Evolutionary conservation across 208 protist species (phyloP).

Genomic region (Acanthamoeba royreba): DNA sequence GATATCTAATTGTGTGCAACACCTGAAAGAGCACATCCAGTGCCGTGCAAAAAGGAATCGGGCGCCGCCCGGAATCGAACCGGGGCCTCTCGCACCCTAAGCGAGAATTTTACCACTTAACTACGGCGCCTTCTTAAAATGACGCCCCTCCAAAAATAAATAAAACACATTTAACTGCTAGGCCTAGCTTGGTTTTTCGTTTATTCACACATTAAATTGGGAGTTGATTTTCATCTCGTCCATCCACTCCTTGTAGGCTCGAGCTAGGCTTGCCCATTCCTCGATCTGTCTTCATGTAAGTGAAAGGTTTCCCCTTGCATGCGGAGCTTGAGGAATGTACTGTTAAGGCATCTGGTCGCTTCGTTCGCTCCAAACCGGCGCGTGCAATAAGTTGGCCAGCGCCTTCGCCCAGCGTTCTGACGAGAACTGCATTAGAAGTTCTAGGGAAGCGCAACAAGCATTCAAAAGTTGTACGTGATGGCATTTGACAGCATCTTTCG

Average conservation of each 20-base stretch:
- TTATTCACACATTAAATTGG: not conserved
- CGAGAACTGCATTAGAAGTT: not conserved
- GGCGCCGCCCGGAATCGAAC: conserved; percentile 38
- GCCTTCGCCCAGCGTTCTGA: not conserved
- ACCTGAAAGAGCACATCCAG: no score
- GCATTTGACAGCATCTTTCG: conserved; percentile 26
- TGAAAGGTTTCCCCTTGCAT: not conserved
- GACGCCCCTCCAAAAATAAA: not conserved
- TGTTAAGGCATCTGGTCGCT: not conserved
- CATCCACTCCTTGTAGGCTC: not conserved
- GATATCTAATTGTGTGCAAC: no score
- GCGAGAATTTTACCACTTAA: conserved; percentile 44
- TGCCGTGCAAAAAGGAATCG: not conserved
- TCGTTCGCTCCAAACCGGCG: not conserved
- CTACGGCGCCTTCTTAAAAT: not conserved
- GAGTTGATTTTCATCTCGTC: not conserved
- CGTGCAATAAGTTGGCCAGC: not conserved
- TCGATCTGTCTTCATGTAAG: not conserved
- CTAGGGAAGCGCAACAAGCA: no score
- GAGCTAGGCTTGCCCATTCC: not conserved
- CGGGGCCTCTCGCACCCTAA: conserved; percentile 39
- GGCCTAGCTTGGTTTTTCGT: not conserved
- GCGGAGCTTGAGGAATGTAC: no score
- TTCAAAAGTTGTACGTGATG: not conserved
- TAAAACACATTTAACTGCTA: not conserved